These are phyloP conservation scores for Barnettozyma californica DNA, from an alignment of 805 yeast species.

Conservation along the genomic window DNA sequence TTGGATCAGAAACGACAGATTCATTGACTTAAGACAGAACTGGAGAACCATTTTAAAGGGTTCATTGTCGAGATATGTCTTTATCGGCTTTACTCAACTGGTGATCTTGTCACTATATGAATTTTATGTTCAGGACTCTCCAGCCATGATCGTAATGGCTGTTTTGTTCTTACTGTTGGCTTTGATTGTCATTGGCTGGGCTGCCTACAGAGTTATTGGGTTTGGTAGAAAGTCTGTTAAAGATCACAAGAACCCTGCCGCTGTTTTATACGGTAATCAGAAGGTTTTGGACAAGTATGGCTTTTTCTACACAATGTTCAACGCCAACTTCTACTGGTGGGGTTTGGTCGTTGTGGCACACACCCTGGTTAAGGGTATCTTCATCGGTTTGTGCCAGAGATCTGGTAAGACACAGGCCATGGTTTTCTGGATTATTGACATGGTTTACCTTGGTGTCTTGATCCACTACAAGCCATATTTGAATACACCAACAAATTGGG, in stretches of 20 bases:
- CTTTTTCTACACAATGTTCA: conserved; percentile 84
- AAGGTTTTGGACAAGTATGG: conserved; percentile 74
- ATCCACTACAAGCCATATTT: conserved; percentile 68
- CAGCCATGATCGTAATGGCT: conserved; percentile 83
- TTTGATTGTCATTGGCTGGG: conserved; percentile 55
- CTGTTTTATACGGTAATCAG: conserved; percentile 75
- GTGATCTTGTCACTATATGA: conserved; percentile 82
- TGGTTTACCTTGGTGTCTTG: conserved; percentile 59
- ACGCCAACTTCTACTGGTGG: conserved; percentile 80
- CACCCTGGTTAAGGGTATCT: conserved; percentile 59
- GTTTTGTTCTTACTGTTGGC: conserved; percentile 62
- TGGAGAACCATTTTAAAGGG: conserved; percentile 71
- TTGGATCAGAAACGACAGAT: conserved; percentile 45
- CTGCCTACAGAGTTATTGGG: conserved; percentile 55
- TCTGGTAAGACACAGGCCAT: conserved; percentile 81
- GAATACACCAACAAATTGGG: conserved; percentile 75
- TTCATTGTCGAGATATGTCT: conserved; percentile 68
- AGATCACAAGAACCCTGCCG: conserved; percentile 76
- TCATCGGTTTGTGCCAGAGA: conserved; percentile 73
- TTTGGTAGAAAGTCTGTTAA: conserved; percentile 60
- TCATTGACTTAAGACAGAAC: conserved; percentile 44
- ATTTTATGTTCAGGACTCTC: conserved; percentile 73
- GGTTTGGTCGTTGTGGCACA: conserved; percentile 59
- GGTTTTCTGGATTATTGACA: conserved; percentile 70
- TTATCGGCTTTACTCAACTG: conserved; percentile 82